Conservation (phyloP, 495 filamentous ascomycete species). For the Tuber indicum region DNA sequence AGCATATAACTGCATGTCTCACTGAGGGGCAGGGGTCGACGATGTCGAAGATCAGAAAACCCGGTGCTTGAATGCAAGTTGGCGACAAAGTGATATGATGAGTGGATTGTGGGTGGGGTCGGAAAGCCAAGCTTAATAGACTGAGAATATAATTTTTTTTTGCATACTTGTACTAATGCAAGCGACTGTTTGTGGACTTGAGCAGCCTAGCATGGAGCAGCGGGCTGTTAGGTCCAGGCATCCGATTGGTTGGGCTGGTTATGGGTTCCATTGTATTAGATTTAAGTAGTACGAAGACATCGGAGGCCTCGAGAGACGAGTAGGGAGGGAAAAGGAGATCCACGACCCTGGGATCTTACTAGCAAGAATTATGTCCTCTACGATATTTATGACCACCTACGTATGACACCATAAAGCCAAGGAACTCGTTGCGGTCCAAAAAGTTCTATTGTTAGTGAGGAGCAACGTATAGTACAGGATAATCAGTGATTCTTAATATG, state of each 20-base stretch:
- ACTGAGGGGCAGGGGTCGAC: slow-evolving; percentile 25
- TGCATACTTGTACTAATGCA: slow-evolving; percentile 19
- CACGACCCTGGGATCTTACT: neutral
- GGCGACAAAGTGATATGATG: slow-evolving; percentile 21
- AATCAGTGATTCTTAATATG: no score
- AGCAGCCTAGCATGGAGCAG: slow-evolving; percentile 6
- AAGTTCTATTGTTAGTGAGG: no score
- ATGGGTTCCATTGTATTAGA: neutral
- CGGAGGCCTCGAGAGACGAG: no score
- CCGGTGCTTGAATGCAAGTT: slow-evolving; percentile 30
- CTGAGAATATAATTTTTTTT: slow-evolving; percentile 1
- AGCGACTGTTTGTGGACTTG: slow-evolving; percentile 22
- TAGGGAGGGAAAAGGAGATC: no score
- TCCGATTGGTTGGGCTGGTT: slow-evolving; percentile 6
- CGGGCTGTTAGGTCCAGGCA: slow-evolving; percentile 13
- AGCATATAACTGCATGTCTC: slow-evolving; percentile 23
- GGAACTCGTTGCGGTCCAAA: no score
- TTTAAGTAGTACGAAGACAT: no score
- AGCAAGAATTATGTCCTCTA: neutral
- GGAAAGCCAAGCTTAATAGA: slow-evolving; percentile 22
- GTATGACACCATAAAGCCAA: no score
- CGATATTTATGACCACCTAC: slow-evolving; percentile 5
- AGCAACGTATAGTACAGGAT: no score
- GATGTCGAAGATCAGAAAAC: slow-evolving; percentile 24
- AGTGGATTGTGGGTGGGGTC: slow-evolving; percentile 27